phyloP scores from a whole-genome alignment of 495 filamentous ascomycete genomes.

The Neurospora sp. region DNA sequence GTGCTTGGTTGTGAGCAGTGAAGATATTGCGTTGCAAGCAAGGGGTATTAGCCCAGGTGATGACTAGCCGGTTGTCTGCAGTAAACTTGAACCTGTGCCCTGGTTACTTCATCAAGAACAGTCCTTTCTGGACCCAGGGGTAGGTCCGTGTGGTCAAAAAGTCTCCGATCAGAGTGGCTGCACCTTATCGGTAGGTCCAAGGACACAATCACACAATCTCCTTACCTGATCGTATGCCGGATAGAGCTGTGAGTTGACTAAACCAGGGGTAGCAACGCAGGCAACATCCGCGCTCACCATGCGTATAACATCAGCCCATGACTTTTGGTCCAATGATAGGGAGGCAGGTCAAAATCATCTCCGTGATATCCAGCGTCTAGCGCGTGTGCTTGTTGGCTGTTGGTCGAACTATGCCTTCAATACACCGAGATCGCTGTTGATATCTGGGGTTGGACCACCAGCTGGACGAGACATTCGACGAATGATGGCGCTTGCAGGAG shows the following conservation, averaged over 20 bases:
- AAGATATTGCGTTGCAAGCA: background rate
- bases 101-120: background rate
- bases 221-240: background rate
- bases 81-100: background rate
- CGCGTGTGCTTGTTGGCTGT: background rate
- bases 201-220: background rate
- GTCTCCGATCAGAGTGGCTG: background rate
- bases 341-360: background rate
- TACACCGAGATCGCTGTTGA: background rate
- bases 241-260: background rate
- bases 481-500: background rate
- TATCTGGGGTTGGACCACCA: background rate
- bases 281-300: background rate
- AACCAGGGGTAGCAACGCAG: background rate
- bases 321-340: background rate
- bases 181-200: background rate
- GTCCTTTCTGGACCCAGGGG: background rate
- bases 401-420: background rate
- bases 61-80: background rate
- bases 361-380: background rate
- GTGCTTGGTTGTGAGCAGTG: background rate
- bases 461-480: background rate
- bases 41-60: background rate
- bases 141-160: background rate
- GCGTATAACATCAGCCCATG: background rate